These are phyloP conservation scores for Xanthoconium purpureum DNA, from an alignment of 768 basidiomycete genomes.

Conservation along the genomic window DNA sequence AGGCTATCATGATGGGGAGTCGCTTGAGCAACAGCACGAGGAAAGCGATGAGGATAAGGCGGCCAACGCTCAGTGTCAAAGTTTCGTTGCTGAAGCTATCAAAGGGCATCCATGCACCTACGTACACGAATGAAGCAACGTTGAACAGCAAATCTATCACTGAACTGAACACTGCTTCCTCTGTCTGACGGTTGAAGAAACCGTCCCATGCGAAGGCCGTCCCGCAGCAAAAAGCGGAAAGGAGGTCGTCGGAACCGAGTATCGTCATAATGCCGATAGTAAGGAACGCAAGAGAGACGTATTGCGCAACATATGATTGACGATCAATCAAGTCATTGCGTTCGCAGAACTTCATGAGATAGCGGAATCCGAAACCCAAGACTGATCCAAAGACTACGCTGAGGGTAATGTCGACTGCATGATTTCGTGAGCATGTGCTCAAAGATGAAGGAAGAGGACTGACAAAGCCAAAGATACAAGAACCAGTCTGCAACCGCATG, in stretches of 20 bases:
- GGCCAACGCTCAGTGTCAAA: constrained; percentile 75
- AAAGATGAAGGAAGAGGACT: constrained; percentile 30
- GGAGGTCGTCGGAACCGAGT: constrained; percentile 88
- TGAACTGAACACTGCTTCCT: constrained; percentile 92
- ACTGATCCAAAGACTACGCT: constrained; percentile 71
- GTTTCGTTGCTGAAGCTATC: constrained; percentile 62
- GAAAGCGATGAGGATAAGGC: constrained; percentile 79
- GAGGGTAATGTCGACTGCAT: constrained; percentile 71
- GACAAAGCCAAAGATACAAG: constrained; percentile 81
- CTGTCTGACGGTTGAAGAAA: constrained; percentile 90
- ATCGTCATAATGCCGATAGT: constrained; percentile 82
- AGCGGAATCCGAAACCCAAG: constrained; percentile 75
- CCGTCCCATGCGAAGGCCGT: constrained; percentile 97
- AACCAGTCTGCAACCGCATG: constrained; percentile 86
- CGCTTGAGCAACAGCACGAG: constrained; percentile 80
- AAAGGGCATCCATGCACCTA: constrained; percentile 98
- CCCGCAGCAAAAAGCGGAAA: constrained; percentile 93
- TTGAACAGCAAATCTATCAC: constrained; percentile 97
- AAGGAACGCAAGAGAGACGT: constrained; percentile 77
- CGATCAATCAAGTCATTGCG: constrained; percentile 84
- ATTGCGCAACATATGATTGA: constrained; percentile 93
- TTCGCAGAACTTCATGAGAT: constrained; percentile 93
- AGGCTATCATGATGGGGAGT: constrained; percentile 75
- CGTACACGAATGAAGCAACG: constrained; percentile 90
- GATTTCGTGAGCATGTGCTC: constrained; percentile 2